phyloP scores from a whole-genome alignment of 1,284 basidiomycete species.

The Austroboletus olivaceoglutinosus region DNA sequence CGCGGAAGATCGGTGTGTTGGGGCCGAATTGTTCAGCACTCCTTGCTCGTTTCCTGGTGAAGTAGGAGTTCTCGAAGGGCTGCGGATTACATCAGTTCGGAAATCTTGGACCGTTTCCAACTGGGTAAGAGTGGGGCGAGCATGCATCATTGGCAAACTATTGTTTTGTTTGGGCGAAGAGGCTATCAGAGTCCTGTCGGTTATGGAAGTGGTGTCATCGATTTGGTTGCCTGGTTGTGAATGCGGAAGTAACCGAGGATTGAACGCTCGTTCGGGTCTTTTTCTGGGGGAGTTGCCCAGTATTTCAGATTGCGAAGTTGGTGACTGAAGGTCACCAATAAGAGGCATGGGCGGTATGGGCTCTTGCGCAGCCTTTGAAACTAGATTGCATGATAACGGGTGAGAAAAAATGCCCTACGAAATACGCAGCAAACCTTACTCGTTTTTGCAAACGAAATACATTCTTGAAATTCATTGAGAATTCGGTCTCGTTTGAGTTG shows the following conservation, averaged over 20 bases:
- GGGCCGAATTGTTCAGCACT: conserved; percentile 14
- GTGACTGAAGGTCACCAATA: conserved; percentile 17
- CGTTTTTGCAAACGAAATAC: conserved; percentile 76
- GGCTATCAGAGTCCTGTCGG: not conserved
- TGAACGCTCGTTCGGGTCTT: conserved; percentile 25
- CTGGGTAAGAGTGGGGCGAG: not conserved
- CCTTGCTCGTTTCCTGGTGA: conserved; percentile 28
- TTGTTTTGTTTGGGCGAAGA: conserved; percentile 5
- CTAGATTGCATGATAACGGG: conserved; percentile 33
- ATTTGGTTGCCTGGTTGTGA: not conserved
- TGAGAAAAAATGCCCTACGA: conserved; percentile 2
- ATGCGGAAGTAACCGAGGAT: conserved; percentile 16
- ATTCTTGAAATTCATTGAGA: conserved; percentile 76
- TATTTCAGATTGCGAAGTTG: not conserved
- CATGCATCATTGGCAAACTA: conserved; percentile 3
- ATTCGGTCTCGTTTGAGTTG: conserved; percentile 63
- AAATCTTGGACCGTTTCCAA: conserved; percentile 6
- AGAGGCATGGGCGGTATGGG: conserved; percentile 61
- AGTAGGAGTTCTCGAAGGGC: conserved; percentile 3
- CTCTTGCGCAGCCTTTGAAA: conserved; percentile 57
- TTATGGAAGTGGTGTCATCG: not conserved
- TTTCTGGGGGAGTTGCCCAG: conserved; percentile 5
- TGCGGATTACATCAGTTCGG: conserved; percentile 5
- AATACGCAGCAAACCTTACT: conserved; percentile 46
- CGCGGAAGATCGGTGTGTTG: conserved; percentile 21